Conservation (phyloP, 176 grass and related monocot species). For the Triticum turgidum region DNA sequence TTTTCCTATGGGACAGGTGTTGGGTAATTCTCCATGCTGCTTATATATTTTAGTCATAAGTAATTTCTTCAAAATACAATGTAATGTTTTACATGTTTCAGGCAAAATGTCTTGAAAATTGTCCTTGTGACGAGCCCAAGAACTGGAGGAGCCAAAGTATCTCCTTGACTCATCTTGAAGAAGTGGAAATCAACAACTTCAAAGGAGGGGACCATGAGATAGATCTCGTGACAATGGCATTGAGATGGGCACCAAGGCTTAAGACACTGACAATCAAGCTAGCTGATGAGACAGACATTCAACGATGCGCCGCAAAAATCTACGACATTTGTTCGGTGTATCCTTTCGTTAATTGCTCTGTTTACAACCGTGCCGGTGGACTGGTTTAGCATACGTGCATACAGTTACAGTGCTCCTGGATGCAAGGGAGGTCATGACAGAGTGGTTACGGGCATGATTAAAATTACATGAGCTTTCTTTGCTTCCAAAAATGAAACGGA, state of each 20-base stretch:
- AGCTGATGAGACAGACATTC: neutral
- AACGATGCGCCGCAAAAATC: neutral
- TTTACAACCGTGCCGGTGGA: rapidly evolving
- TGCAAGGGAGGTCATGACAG: neutral
- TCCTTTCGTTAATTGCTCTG: neutral
- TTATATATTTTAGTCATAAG: neutral
- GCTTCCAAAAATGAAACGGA: neutral
- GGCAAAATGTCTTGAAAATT: neutral
- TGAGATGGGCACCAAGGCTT: neutral
- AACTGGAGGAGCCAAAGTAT: neutral
- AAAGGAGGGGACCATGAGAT: neutral
- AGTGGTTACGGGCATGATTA: no score
- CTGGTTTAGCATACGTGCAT: no score
- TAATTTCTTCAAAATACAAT: neutral
- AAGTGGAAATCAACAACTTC: neutral
- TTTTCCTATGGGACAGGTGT: neutral
- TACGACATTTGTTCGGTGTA: neutral
- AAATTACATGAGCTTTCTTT: neutral
- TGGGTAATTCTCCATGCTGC: neutral
- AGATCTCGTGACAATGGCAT: neutral
- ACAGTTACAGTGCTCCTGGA: neutral
- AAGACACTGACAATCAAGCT: neutral
- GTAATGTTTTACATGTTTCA: neutral
- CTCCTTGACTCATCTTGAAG: neutral
- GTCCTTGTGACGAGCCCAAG: neutral